phyloP scores from a whole-genome alignment of 805 yeast species.

The Yarrowia divulgata region DNA sequence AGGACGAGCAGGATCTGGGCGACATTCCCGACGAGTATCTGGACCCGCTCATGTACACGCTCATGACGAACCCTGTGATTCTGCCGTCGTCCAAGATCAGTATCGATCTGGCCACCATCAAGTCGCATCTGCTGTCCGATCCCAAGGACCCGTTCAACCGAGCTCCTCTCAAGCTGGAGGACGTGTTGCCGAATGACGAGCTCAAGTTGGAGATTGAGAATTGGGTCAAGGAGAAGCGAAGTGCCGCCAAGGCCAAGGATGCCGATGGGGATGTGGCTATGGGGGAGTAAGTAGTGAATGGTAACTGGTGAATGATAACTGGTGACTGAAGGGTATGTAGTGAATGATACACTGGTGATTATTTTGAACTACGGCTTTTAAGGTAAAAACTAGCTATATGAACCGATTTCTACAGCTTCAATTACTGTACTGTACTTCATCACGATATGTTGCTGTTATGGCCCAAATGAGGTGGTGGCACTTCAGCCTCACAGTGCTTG shows the following conservation, averaged over 20 bases:
- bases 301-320: no score
- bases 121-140: conserved; percentile 91
- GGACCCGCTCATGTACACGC: conserved; percentile 94
- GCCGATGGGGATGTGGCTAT: conserved; percentile 21
- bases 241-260: conserved; percentile 19
- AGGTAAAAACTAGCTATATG: no score
- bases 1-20: conserved; percentile 85
- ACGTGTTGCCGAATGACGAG: conserved; percentile 79
- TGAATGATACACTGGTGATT: no score
- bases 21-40: conserved; percentile 96
- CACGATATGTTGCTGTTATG: no score
- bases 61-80: conserved; percentile 96
- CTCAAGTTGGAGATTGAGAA: conserved; percentile 54
- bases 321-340: no score
- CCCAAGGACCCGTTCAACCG: conserved; percentile 98
- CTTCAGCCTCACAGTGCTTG: no score
- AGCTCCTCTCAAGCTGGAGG: conserved; percentile 86
- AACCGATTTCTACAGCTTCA: no score
- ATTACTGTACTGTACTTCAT: no score
- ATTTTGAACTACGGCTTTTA: no score
- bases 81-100: conserved; percentile 85
- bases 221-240: conserved; percentile 21
- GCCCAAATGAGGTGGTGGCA: no score
- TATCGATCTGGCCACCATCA: conserved; percentile 89
- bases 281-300: neutral